Evolutionary conservation across 1,284 basidiomycete species (phyloP).

Genomic region (Ganoderma sinense): DNA sequence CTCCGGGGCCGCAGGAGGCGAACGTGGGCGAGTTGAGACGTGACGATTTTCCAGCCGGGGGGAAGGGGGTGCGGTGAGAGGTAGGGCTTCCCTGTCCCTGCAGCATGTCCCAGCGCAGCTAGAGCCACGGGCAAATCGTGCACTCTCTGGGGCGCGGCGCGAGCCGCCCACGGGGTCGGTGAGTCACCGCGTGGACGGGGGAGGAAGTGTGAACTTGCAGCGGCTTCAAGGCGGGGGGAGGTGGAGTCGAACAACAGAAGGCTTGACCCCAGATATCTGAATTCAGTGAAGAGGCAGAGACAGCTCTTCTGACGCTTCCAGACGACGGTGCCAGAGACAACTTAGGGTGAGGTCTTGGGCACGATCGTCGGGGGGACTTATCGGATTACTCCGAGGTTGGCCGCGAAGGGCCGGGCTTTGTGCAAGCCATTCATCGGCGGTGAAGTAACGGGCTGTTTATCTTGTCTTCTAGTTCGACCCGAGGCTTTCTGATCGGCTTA

Average conservation of each 20-base stretch:
- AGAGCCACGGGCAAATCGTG: too few relatives aligned
- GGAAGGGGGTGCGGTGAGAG: too few relatives aligned
- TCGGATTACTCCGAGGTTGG: slow-evolving; percentile 19
- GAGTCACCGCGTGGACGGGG: not conserved
- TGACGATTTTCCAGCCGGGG: slow-evolving; percentile 15
- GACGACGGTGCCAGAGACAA: slow-evolving; percentile 4
- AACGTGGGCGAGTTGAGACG: not conserved
- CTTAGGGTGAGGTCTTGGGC: not conserved
- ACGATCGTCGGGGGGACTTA: slow-evolving; percentile 9
- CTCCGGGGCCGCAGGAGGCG: slow-evolving; percentile 9
- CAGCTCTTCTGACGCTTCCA: not conserved
- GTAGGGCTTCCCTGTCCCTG: not conserved
- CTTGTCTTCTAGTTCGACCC: not conserved
- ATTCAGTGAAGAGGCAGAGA: not conserved
- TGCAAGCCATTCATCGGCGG: not conserved
- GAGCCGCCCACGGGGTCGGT: not conserved
- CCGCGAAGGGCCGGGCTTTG: not conserved
- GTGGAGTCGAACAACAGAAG: not conserved
- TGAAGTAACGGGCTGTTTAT: not conserved
- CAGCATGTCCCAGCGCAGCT: not conserved
- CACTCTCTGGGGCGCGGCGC: too few relatives aligned
- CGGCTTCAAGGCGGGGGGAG: not conserved
- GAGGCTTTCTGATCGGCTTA: not conserved
- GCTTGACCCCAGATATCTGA: not conserved
- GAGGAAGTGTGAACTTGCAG: not conserved